Base-by-base conservation (phyloP, 2,329 filamentous ascomycete genomes). In the Daldinia sp. region DNA sequence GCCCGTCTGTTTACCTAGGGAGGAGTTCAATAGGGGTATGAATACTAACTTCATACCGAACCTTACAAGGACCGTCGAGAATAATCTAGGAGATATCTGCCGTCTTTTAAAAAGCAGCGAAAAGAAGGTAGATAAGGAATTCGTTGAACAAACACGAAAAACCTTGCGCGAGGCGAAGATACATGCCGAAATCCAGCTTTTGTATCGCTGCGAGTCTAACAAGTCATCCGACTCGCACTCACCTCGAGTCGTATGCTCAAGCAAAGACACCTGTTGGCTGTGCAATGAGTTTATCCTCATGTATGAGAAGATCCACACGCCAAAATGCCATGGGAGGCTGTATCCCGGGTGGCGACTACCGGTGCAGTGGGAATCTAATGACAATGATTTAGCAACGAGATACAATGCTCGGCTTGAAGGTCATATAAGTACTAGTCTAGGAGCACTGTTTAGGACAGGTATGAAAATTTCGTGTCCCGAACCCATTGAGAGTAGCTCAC, bases 261-360 rank as follows among this genome's bases (percentile, higher is more conserved):
- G 77, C 72, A 85, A 85, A 58, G 77, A 80, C 52, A 79, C 82
- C 1, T 85, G 82, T 66, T 84, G 80, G 67, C 75, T 85, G 0
- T 85, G 82, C 69, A 80, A 83, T 51, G 70, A 77, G 5, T 80
- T 84, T 61, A 76, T 85, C n/a, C 53, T 65, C 1, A 66, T 77
- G 11, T 78, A 83, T 59, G 76, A 78, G 2, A 74, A 73, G 37
- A 78, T 81, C 35, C 64, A 79, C 41, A 77, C 77, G 1, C 78
- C 80, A 2, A 73, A 72, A 37, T 77, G 74, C 1, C 81, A 85
- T 63, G 79, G 80, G 2, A 77, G 61, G 34, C 58, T 85, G 1
- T 83, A 85, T 67, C 70, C 75, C 0, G 72, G 73, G 5, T 85
- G 82, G 82, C 73, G 77, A 10, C 64, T 83, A 2, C 81, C 81